Evolutionary conservation across 192 early-diverging fungal species (phyloP).

Genomic region (Linnemannia exigua): DNA sequence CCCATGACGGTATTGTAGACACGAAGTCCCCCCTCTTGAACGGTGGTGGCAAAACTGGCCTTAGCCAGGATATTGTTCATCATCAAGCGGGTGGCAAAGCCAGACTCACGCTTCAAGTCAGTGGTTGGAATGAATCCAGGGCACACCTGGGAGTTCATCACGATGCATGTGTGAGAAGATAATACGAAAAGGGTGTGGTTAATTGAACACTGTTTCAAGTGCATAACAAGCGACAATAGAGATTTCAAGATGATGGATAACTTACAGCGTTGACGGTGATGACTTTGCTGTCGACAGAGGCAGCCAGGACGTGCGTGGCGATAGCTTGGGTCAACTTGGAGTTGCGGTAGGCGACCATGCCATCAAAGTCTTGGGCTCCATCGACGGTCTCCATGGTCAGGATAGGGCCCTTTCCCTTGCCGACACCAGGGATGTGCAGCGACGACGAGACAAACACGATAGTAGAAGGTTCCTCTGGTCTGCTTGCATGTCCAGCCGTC

Average conservation of each 20-base stretch:
- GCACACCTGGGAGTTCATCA: slow-evolving; percentile 22
- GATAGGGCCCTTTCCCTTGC: slow-evolving; percentile 46
- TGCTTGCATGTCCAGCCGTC: slow-evolving; percentile 8
- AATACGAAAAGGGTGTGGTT: not conserved
- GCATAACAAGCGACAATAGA: not conserved
- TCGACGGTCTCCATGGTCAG: slow-evolving; percentile 53
- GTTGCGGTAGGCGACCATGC: slow-evolving; percentile 52
- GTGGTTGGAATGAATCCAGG: slow-evolving; percentile 56
- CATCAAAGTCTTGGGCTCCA: slow-evolving; percentile 43
- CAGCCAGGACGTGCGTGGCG: slow-evolving; percentile 28
- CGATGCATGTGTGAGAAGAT: not conserved
- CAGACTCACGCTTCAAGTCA: slow-evolving; percentile 47
- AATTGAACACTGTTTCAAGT: not conserved
- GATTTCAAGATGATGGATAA: not conserved
- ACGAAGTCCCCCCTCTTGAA: slow-evolving; percentile 36
- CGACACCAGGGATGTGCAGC: slow-evolving; percentile 43
- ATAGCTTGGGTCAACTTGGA: slow-evolving; percentile 50
- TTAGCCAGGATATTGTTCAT: slow-evolving; percentile 49
- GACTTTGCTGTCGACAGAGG: slow-evolving; percentile 13
- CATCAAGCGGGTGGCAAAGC: slow-evolving; percentile 31
- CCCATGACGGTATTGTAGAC: slow-evolving; percentile 35
- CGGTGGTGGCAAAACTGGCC: slow-evolving; percentile 41
- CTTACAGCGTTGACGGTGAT: slow-evolving; percentile 41
- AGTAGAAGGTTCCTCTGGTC: slow-evolving; percentile 27
- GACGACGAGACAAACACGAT: slow-evolving; percentile 56